These are phyloP conservation scores for Neopestalotiopsis sp. DNA, from an alignment of 2,329 filamentous ascomycete species.

Conservation along the genomic window DNA sequence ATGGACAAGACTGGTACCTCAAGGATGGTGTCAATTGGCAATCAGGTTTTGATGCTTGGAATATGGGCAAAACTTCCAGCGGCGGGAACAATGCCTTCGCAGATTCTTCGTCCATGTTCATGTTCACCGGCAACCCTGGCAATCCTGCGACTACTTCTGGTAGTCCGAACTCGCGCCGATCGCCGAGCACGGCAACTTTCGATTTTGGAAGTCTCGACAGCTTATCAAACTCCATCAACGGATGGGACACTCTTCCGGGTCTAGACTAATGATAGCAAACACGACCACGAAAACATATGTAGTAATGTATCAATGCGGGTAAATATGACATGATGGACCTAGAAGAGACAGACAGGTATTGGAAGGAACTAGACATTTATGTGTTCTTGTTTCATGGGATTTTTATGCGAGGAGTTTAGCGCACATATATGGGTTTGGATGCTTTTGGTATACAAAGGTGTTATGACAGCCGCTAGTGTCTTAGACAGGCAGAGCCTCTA, in stretches of 20 bases:
- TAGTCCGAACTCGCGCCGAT: conserved; percentile 23
- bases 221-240: conserved; percentile 30
- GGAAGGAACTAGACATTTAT: not conserved
- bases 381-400: not conserved
- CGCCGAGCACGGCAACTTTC: conserved; percentile 28
- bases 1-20: conserved; percentile 63
- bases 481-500: not conserved
- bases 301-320: not conserved
- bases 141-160: conserved; percentile 14
- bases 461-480: not conserved
- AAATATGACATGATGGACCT: not conserved
- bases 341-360: not conserved
- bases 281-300: not conserved
- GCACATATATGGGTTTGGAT: not conserved
- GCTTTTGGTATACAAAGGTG: conserved; percentile 2
- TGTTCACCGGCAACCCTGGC: conserved; percentile 32
- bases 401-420: conserved; percentile 6
- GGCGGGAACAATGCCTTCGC: conserved; percentile 32
- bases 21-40: conserved; percentile 64
- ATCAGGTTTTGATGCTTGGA: conserved; percentile 62
- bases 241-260: conserved; percentile 21
- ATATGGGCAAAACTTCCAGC: conserved; percentile 31
- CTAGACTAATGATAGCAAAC: conserved; percentile 19
- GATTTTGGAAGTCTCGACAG: conserved; percentile 35
- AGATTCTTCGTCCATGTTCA: conserved; percentile 35